phyloP scores from a whole-genome alignment of 768 basidiomycete species.

The Tylopilus intermedius region DNA sequence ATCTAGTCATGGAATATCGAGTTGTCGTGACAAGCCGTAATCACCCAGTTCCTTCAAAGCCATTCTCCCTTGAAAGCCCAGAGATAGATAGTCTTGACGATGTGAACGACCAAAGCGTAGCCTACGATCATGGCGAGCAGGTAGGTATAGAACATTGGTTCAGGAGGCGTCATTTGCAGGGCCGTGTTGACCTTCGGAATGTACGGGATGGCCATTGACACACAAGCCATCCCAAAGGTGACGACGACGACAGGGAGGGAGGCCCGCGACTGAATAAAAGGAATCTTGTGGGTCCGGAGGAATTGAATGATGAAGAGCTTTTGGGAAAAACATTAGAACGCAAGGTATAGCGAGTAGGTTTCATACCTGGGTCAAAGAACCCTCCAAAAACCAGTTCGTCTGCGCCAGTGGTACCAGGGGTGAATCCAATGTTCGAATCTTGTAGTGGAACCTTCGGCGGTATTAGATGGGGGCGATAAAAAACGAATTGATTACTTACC shows the following conservation, averaged over 20 bases:
- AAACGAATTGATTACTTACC: constrained; percentile 14
- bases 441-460: constrained; percentile 28
- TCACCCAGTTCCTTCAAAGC: constrained; percentile 13
- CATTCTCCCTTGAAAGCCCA: constrained; percentile 28
- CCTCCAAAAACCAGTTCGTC: constrained; percentile 35
- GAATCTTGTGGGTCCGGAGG: constrained; percentile 28
- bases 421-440: constrained; percentile 24
- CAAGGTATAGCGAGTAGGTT: neutral
- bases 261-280: constrained; percentile 30
- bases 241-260: constrained; percentile 24
- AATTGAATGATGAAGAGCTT: constrained; percentile 33
- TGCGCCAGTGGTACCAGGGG: constrained; percentile 31
- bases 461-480: neutral
- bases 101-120: constrained; percentile 25
- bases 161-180: constrained; percentile 24
- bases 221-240: constrained; percentile 30
- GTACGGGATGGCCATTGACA: constrained; percentile 31
- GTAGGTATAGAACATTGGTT: constrained; percentile 27
- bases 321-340: neutral
- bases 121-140: constrained; percentile 17
- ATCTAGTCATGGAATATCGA: neutral
- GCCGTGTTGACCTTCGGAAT: constrained; percentile 30
- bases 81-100: constrained; percentile 27
- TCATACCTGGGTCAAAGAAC: constrained; percentile 33
- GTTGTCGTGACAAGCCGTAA: neutral